Conservation (phyloP, 2,329 filamentous ascomycete species). For the Rhinocladiella mackenziei region DNA sequence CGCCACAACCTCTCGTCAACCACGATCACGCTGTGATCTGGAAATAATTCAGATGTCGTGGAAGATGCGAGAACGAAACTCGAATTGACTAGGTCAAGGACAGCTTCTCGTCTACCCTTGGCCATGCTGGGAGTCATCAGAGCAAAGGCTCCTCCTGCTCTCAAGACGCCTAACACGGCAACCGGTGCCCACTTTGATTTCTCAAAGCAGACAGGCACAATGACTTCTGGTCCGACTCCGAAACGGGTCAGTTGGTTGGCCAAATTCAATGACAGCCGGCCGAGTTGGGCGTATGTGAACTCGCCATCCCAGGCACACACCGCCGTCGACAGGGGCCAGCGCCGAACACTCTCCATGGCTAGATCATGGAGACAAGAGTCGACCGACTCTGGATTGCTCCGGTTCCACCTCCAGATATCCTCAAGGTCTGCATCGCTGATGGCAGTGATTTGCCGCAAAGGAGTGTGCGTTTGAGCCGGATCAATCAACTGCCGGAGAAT, state of each 20-base stretch:
- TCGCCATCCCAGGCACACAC: slow-evolving; percentile 41
- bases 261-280: slow-evolving; percentile 34
- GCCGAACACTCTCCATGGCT: too few species aligned
- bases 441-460: neutral
- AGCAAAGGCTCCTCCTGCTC: neutral
- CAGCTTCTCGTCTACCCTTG: neutral
- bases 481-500: neutral
- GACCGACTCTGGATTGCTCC: neutral
- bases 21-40: neutral
- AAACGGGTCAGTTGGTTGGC: neutral
- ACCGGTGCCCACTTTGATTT: neutral
- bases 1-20: neutral
- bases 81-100: neutral
- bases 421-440: neutral
- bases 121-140: neutral
- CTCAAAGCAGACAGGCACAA: neutral
- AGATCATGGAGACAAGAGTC: neutral
- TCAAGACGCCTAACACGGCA: neutral
- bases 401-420: neutral
- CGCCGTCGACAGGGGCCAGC: too few species aligned
- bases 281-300: slow-evolving; percentile 37
- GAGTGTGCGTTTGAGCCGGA: neutral
- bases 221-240: neutral
- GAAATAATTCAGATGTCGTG: too few species aligned
- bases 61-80: neutral